These are phyloP conservation scores for Neopestalotiopsis sp. DNA, from an alignment of 2,329 filamentous ascomycete species.

Conservation along the genomic window DNA sequence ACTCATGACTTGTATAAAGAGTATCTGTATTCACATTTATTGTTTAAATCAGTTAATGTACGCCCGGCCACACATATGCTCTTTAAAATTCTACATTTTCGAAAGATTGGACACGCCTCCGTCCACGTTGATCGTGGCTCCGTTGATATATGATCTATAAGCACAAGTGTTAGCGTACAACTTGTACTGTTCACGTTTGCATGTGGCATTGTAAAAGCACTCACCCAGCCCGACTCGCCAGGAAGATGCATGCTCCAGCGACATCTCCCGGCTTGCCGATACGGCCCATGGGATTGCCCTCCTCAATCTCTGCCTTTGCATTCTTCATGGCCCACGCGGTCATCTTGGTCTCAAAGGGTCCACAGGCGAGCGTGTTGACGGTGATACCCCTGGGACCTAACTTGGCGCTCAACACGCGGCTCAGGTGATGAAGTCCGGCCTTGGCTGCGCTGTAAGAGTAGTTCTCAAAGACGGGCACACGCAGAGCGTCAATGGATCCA, in stretches of 20 bases:
- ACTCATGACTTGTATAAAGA: not conserved
- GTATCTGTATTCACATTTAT: not conserved
- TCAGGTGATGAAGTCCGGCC: slow-evolving; percentile 69
- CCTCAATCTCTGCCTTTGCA: slow-evolving; percentile 58
- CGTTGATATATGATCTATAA: slow-evolving; percentile 62
- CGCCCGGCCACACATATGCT: not conserved
- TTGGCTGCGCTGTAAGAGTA: slow-evolving; percentile 67
- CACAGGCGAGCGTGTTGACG: slow-evolving; percentile 73
- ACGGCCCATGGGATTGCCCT: slow-evolving; percentile 66
- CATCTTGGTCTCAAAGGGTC: slow-evolving; percentile 74
- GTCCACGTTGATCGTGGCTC: slow-evolving; percentile 67
- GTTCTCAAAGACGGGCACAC: slow-evolving; percentile 63
- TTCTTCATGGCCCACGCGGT: slow-evolving; percentile 65
- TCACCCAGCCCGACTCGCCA: slow-evolving; percentile 69
- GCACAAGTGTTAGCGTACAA: not conserved
- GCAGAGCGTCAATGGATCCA: slow-evolving; percentile 66
- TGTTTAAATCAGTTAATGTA: not conserved
- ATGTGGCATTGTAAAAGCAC: slow-evolving; percentile 20
- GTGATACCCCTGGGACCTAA: slow-evolving; percentile 66
- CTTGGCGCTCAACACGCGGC: slow-evolving; percentile 62
- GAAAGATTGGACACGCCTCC: slow-evolving; percentile 54
- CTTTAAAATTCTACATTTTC: slow-evolving; percentile 44
- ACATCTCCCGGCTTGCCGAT: slow-evolving; percentile 73
- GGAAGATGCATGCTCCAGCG: slow-evolving; percentile 73
- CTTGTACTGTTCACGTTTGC: not conserved